phyloP scores from a whole-genome alignment of 129 eudicot genomes.

The Calendula officinalis region DNA sequence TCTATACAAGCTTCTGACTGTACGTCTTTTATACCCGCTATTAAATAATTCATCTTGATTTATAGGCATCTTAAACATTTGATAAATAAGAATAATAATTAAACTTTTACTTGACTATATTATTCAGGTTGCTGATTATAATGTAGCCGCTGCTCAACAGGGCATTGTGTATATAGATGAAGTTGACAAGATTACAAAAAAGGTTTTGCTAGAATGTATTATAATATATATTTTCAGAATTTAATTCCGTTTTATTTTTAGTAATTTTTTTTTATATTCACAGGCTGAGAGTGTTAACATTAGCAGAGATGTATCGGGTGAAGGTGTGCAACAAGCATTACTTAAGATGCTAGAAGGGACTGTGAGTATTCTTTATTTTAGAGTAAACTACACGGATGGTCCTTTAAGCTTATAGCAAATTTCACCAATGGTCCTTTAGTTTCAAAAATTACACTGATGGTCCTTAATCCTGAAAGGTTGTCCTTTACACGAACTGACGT shows the following conservation, averaged over 20 bases:
- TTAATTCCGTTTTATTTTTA: not conserved
- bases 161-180: conserved; percentile 98
- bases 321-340: conserved; percentile 98
- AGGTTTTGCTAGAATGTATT: conserved; percentile 40
- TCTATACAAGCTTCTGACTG: conserved; percentile 85
- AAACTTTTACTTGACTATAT: too few species aligned
- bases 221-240: not conserved
- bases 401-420: too few species aligned
- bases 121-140: conserved; percentile 89
- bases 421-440: too few species aligned
- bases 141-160: conserved; percentile 98
- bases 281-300: conserved; percentile 97
- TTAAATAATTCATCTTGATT: not conserved
- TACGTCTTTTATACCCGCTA: conserved; percentile 29
- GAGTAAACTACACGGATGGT: too few species aligned
- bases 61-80: not conserved
- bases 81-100: not conserved
- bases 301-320: conserved; percentile 98
- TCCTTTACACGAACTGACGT: too few species aligned
- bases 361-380: conserved; percentile 37
- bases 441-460: too few species aligned
- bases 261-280: conserved; percentile 6
- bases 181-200: conserved; percentile 97
- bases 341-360: conserved; percentile 99
- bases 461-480: too few species aligned